Base-by-base conservation (phyloP, 805 yeast genomes). In the Candida orba region DNA sequence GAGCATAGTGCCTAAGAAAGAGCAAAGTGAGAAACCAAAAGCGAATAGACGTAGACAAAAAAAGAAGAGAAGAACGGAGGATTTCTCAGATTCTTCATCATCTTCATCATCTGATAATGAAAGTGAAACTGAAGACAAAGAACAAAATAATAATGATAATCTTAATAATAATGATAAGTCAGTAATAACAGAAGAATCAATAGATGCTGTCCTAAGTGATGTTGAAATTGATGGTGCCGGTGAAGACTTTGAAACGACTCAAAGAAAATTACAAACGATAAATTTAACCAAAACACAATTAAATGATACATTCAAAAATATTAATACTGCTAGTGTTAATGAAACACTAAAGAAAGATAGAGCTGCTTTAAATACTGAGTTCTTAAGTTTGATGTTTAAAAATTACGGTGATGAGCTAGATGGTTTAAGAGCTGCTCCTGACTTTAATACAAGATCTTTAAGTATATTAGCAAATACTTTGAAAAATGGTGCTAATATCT, bases 61-160 rank as follows among this genome's bases (percentile, higher is more conserved):
- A 57, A 82, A 82, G 74, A 83, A 81, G 77, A 79, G 89, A 76
- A 82, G 90, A 79, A 83, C 91, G 0, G 87, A 81, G 41, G 88
- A 81, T 51, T 76, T 79, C 27, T 80, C 84, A 0, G 71, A 67
- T 32, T 73, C 79, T 1, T 71, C 73, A 8, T 67, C 73, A 2
- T 71, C 73, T 6, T 67, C 73, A 2, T 64, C 68, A 3, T 63
- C 72, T 1, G 68, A 63, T 10, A 51, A 56, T 33, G 67, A 57
- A 41, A 32, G 43, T 12, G 52, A 49, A 17, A 47, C 42, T 20
- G 54, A 37, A 20, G 41, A 27, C 14, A 42, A 44, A 27, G 43
- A 43, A 20, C 40, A 29, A 17, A 39, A 45, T 10, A 46, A 34
- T 9, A 43, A 39, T 9, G 39, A 25, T 14, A 45, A 38, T 20